Conservation (phyloP, 208 protist genomes). For the Leishmania lainsoni region DNA sequence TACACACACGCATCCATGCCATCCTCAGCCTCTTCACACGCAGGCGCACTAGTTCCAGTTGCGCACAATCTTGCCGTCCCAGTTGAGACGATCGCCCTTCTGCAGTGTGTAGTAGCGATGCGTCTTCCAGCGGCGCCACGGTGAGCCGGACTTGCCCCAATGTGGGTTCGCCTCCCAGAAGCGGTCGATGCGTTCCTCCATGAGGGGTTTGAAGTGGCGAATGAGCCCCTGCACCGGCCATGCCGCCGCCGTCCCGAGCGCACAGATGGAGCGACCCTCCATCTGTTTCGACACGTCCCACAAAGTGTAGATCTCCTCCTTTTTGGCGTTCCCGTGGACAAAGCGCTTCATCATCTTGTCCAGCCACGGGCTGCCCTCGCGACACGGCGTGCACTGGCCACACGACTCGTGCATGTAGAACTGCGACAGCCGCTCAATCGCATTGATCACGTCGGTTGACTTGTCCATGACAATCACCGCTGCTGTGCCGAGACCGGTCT, state of each 20-base stretch:
- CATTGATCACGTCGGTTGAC: conserved; percentile 96
- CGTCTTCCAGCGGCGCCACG: conserved; percentile 86
- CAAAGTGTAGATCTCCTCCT: conserved; percentile 98
- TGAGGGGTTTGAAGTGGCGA: conserved; percentile 95
- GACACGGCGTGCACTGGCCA: conserved; percentile 98
- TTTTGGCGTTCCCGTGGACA: conserved; percentile 95
- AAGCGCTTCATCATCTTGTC: conserved; percentile 98
- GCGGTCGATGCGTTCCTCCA: conserved; percentile 95
- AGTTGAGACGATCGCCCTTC: conserved; percentile 87
- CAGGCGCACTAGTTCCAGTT: conserved; percentile 60
- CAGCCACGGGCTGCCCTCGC: conserved; percentile 97
- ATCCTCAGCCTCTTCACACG: too few species aligned
- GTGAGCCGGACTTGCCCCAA: conserved; percentile 82
- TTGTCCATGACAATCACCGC: conserved; percentile 99
- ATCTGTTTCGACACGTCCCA: conserved; percentile 97
- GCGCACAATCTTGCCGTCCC: conserved; percentile 88
- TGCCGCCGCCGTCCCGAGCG: conserved; percentile 97
- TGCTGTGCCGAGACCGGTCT: conserved; percentile 98
- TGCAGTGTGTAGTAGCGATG: conserved; percentile 92
- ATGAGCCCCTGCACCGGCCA: conserved; percentile 99
- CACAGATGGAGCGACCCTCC: conserved; percentile 99
- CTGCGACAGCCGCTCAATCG: conserved; percentile 95
- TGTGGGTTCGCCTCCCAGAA: conserved; percentile 91
- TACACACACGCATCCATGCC: neutral
- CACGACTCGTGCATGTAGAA: conserved; percentile 99